Evolutionary conservation across 2,329 filamentous ascomycete species (phyloP), one percentile per base, ranked within the genome.

Genomic region (Raffaelea albimanens): DNA sequence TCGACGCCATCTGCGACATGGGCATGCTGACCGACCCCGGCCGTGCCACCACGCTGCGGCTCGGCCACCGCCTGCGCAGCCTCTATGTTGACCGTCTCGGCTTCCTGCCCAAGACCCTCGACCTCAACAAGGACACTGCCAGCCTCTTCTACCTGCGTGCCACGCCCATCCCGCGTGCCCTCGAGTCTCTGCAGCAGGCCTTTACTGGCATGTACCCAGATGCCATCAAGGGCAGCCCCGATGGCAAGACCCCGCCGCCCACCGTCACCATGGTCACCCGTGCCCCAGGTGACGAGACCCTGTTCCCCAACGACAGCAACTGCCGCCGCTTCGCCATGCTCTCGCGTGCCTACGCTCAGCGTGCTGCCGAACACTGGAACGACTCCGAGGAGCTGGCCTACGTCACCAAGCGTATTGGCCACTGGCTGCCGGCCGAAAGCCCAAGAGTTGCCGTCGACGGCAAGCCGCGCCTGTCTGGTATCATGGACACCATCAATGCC

Each of bases 401-500:
- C 61, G 69, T 96, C 21, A 89, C 85, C 57, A 82, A 77, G 51
- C 67, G 86, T 50, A 80, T 90, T 46, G 81, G 84, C 33, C 88
- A 85, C 62, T 95, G 85, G 80, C 95, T 97, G 86, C 87, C 88
- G 0, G 73, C 80, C 8, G 73, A 74, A 33, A 74, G 71, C 25
- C 76, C 76, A 11, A 73, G 75, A 36, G 82, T 96, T 9, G 86
- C 85, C 22, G 87, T 97, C 9, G 89, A 96, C 63, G 83, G 82
- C 1, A 83, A 83, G 50, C 93, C 93, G 1, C 76, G 90, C 40
- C 72, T 97, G 13, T 89, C 82, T 5, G 93, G 93, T 46, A 84
- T 98, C 58, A 88, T 95, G 85, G 93, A 98, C 66, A 93, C 87
- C 0, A 77, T 97, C 59, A 97, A 96, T 61, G 80, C 87, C 7